A percentile compares a stretch with the other conserved stretches of the same genome.
These are phyloP conservation scores for Hypoxylon subgilvum DNA, from an alignment of 495 filamentous ascomycete species.

Conservation along the genomic window DNA sequence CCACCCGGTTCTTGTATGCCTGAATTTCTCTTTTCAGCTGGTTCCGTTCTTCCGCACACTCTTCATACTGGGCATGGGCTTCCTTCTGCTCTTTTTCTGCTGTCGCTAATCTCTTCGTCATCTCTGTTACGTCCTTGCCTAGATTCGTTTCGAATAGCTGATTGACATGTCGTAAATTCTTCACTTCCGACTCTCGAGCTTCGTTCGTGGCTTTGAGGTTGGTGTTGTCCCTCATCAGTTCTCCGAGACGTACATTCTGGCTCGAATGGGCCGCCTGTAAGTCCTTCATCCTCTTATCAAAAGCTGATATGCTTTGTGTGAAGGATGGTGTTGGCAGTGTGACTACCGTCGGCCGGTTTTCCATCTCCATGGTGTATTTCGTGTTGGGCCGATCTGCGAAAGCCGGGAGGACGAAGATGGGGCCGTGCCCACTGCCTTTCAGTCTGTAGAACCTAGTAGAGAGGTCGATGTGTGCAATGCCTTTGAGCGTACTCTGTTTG, in stretches of 20 bases:
- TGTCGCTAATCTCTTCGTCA: constrained; percentile 1
- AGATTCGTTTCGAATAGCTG: constrained; percentile 34
- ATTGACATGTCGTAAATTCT: constrained; percentile 30
- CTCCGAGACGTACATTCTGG: too few relatives aligned
- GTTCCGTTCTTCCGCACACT: background rate
- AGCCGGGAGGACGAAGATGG: constrained; percentile 59
- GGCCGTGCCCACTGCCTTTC: constrained; percentile 43
- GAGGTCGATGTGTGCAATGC: constrained; percentile 52
- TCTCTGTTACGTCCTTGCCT: background rate
- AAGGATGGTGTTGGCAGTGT: constrained; percentile 44
- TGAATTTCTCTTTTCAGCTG: constrained; percentile 6
- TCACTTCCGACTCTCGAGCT: constrained; percentile 1
- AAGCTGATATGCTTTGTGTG: constrained; percentile 43
- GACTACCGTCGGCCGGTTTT: constrained; percentile 54
- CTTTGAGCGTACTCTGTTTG: too few relatives aligned
- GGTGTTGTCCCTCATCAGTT: constrained; percentile 4
- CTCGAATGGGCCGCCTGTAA: too few relatives aligned
- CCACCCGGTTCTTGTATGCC: constrained; percentile 3
- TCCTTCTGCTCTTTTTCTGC: constrained; percentile 19
- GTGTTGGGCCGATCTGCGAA: constrained; percentile 51
- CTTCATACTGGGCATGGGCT: constrained; percentile 2
- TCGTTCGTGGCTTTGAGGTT: constrained; percentile 19
- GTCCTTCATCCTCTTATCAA: constrained; percentile 43
- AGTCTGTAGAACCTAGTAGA: constrained; percentile 56
- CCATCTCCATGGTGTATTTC: constrained; percentile 47